A percentile compares a stretch with the other conserved stretches of the same genome.
Conservation (phyloP, 2,329 filamentous ascomycete species). For the Malbranchea zuffiana region DNA sequence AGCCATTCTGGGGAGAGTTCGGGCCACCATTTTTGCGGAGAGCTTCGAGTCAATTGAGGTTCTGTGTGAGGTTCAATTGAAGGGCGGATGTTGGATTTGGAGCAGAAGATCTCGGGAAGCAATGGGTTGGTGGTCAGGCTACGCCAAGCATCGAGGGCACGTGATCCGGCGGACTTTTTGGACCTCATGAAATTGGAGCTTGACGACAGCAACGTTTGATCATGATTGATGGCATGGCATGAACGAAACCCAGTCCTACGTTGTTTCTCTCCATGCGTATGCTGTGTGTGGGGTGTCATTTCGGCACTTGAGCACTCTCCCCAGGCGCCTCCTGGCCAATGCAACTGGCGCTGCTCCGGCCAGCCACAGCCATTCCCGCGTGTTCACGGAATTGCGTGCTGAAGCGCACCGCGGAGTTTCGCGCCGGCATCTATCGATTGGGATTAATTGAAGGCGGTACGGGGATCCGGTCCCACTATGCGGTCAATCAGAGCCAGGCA, state of each 20-base stretch:
- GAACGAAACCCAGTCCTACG: no score
- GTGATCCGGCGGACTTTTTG: no score
- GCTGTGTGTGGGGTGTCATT: no score
- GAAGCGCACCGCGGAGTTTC: no score
- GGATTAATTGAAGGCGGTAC: no score
- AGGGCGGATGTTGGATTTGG: conserved; percentile 22
- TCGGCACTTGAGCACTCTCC: no score
- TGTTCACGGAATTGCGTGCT: no score
- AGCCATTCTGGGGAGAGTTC: conserved; percentile 33
- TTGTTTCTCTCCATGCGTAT: no score
- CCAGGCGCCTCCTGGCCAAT: conserved; percentile 11
- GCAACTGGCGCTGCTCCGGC: conserved; percentile 8
- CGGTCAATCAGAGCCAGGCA: no score
- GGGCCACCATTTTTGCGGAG: conserved; percentile 33
- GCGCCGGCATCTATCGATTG: no score
- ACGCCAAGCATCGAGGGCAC: background rate
- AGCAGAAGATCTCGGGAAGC: conserved; percentile 7
- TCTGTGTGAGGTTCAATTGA: conserved; percentile 19
- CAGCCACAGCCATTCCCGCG: background rate
- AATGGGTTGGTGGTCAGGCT: conserved; percentile 4
- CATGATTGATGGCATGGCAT: background rate
- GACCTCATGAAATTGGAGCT: no score
- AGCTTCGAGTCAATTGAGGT: conserved; percentile 10
- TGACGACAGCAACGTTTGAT: background rate
- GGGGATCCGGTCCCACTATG: no score